Evolutionary conservation across 371 early-diverging fungal genomes (phyloP).

Genomic region (Mortierella sp.): DNA sequence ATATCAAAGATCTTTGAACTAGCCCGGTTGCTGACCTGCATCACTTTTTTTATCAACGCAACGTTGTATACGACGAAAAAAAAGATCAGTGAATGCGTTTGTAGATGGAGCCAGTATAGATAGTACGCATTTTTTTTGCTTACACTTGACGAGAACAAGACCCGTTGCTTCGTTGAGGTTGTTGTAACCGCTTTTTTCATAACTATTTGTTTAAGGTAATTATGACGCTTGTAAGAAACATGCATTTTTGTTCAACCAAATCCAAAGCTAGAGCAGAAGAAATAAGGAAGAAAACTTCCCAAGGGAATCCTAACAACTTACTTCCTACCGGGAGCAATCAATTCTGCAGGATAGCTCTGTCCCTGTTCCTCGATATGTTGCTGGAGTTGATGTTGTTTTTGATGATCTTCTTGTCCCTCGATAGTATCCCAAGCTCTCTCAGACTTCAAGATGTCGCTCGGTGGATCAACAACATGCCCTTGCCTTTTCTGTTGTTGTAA

Average conservation of each 20-base stretch:
- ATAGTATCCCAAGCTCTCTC: background rate
- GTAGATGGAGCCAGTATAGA: too few species aligned
- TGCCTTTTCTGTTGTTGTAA: background rate
- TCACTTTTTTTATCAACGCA: too few species aligned
- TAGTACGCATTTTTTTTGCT: too few species aligned
- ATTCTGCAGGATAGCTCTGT: background rate
- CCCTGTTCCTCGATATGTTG: background rate
- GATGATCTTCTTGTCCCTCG: too few species aligned
- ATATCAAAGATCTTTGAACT: slow-evolving; percentile 37
- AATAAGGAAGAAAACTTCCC: background rate
- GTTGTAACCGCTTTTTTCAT: slow-evolving; percentile 8
- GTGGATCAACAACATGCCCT: background rate
- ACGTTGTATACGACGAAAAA: slow-evolving; percentile 1
- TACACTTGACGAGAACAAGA: slow-evolving; percentile 40
- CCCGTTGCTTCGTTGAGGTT: slow-evolving; percentile 32
- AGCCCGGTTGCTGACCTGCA: slow-evolving; percentile 45
- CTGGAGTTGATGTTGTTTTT: too few species aligned
- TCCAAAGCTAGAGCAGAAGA: too few species aligned
- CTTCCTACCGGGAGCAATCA: slow-evolving; percentile 1
- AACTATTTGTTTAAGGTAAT: background rate
- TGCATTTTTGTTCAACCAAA: too few species aligned
- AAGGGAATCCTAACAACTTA: slow-evolving; percentile 1
- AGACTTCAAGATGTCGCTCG: background rate
- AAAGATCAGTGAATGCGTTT: too few species aligned
- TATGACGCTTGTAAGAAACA: too few species aligned